Evolutionary conservation across 441 rosid species (phyloP).

Genomic region (Iberis amara): DNA sequence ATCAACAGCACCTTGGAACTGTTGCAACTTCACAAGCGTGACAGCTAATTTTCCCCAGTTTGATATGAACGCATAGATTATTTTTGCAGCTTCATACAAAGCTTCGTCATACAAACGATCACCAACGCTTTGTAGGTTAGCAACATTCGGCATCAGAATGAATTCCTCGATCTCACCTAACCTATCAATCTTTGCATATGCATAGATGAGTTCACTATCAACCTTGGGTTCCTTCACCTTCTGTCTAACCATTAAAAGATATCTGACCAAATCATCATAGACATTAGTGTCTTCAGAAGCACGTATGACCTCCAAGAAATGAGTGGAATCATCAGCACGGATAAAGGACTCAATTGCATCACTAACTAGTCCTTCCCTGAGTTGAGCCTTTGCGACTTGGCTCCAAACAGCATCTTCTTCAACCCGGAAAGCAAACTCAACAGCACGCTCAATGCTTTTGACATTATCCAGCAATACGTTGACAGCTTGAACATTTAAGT

Average conservation of each 20-base stretch:
- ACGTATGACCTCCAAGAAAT: constrained; percentile 82
- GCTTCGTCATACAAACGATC: constrained; percentile 89
- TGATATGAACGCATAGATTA: constrained; percentile 88
- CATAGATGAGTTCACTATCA: constrained; percentile 95
- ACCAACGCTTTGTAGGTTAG: constrained; percentile 88
- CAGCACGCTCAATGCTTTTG: constrained; percentile 85
- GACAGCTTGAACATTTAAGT: constrained; percentile 92
- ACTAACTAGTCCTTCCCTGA: constrained; percentile 87
- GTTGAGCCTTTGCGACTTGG: constrained; percentile 97
- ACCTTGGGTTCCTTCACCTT: constrained; percentile 95
- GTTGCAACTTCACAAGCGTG: constrained; percentile 90
- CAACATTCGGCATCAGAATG: constrained; percentile 98
- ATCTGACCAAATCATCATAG: constrained; percentile 92
- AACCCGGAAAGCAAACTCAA: constrained; percentile 95
- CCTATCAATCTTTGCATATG: constrained; percentile 95
- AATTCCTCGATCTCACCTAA: constrained; percentile 91
- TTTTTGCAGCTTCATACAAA: constrained; percentile 93
- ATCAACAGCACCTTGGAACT: constrained; percentile 98
- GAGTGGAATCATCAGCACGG: constrained; percentile 96
- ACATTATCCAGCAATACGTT: constrained; percentile 82
- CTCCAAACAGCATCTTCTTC: constrained; percentile 99
- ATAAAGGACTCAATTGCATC: constrained; percentile 98
- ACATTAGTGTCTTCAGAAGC: constrained; percentile 82
- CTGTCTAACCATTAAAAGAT: constrained; percentile 97
- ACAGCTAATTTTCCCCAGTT: constrained; percentile 99